Evolutionary conservation across 1,284 basidiomycete species (phyloP), one percentile per base, ranked within the genome.

Genomic region (Sparassis latifolia): DNA sequence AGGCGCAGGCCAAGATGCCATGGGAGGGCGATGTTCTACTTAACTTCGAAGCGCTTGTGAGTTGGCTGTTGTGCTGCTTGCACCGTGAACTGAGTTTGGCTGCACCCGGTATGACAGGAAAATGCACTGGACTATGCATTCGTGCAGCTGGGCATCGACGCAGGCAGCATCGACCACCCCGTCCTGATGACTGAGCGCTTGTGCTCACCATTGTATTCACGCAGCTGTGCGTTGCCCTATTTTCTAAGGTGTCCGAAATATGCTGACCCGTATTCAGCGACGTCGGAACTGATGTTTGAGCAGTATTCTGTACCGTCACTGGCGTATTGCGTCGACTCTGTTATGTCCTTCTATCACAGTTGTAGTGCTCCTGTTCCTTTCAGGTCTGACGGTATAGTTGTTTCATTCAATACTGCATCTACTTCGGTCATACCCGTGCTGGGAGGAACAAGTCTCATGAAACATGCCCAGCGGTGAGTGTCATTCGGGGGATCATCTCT

Each of bases 281-380:
- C 94, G 30, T 95, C 94, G 1, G 97, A 99, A 65, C 81, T 99
- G 29, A 81, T 99, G 67, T 99, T 99, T 64, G 97, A 99, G 71
- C 82, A 86, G 44, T 99, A 99, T 66, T 79, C 79, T 12, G 92
- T 88, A 1, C 95, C 95, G 0, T 85, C 86, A 2, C 76, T 98
- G 43, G 78, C 89, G 10, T 99, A 92, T 67, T 92, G 92, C 52
- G 73, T 98, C 55, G 97, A 99, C 65, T 87, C 89, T 5, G 73
- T 96, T 51, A 96, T 97, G 79, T 93, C 95, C 1, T 95, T 97
- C 62, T 92, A 89, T 62, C 77, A 86, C 59, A 89, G 89, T 64
- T 71, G 74, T 4, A 55, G 62, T 0, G 56, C 61, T 2, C 53
- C 63, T 3, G 52, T 58, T 1, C 68, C 74, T 0, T 85, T 82